These are phyloP conservation scores for Podospora appendiculata DNA, from an alignment of 495 filamentous ascomycete species.

Conservation along the genomic window DNA sequence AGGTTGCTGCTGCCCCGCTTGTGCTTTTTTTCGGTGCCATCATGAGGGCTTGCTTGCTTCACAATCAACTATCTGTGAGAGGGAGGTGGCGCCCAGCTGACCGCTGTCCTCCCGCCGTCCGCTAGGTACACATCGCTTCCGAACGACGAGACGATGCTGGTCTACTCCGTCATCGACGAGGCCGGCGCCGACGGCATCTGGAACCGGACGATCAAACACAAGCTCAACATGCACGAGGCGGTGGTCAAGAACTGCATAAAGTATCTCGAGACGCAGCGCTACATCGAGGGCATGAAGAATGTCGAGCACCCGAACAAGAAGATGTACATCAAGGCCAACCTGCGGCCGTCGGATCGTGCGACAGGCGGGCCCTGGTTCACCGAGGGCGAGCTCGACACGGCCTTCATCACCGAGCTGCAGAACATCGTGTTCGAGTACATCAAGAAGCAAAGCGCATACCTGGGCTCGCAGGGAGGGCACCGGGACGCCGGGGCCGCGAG, in stretches of 20 bases:
- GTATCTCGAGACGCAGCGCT: constrained; percentile 56
- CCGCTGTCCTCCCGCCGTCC: background rate
- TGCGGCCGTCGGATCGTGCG: constrained; percentile 75
- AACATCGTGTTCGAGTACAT: constrained; percentile 64
- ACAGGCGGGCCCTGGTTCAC: constrained; percentile 93
- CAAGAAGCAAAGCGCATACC: constrained; percentile 59
- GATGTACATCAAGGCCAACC: constrained; percentile 73
- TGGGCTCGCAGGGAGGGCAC: constrained; percentile 21
- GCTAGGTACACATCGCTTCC: constrained; percentile 56
- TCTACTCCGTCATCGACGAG: constrained; percentile 81
- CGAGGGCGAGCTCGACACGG: constrained; percentile 67
- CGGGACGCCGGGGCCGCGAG: constrained; percentile 9
- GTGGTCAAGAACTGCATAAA: constrained; percentile 70
- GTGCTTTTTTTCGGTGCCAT: background rate
- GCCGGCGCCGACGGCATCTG: constrained; percentile 77
- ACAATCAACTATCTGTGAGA: background rate
- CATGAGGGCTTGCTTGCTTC: background rate
- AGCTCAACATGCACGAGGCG: constrained; percentile 70
- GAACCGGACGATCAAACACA: constrained; percentile 68
- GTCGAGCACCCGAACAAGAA: constrained; percentile 61
- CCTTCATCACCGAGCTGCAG: constrained; percentile 69
- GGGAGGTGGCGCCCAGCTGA: background rate
- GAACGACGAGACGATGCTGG: constrained; percentile 61
- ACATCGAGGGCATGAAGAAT: constrained; percentile 51
- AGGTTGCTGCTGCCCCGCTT: constrained; percentile 17